Conservation (phyloP, 2,329 filamentous ascomycete genomes). For the Didymella pinodella region DNA sequence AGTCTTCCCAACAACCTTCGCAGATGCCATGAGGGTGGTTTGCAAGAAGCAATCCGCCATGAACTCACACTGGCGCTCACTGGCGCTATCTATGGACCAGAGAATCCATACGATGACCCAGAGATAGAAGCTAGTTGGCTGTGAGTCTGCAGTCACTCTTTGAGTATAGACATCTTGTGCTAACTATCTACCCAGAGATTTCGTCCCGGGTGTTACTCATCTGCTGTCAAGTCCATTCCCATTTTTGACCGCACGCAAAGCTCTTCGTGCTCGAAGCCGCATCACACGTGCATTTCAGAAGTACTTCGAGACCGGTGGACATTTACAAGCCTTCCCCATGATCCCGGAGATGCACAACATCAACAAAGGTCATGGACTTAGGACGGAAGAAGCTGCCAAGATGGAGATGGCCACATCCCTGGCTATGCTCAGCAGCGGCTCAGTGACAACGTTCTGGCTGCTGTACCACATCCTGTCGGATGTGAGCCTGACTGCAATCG, state of each 20-base stretch:
- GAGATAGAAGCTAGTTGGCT: slow-evolving; percentile 48
- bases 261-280: slow-evolving; percentile 43
- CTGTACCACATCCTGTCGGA: slow-evolving; percentile 51
- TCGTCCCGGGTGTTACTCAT: slow-evolving; percentile 38
- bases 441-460: slow-evolving; percentile 54
- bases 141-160: slow-evolving; percentile 32
- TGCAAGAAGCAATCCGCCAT: slow-evolving; percentile 40
- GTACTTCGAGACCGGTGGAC: slow-evolving; percentile 54
- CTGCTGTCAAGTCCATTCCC: slow-evolving; percentile 33
- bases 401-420: slow-evolving; percentile 54
- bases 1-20: slow-evolving; percentile 27
- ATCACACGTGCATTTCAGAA: slow-evolving; percentile 47
- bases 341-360: slow-evolving; percentile 49
- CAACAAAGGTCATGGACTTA: slow-evolving; percentile 43
- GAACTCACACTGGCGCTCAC: slow-evolving; percentile 51
- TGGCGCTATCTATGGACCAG: slow-evolving; percentile 52
- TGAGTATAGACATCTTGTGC: not conserved
- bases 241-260: slow-evolving; percentile 44
- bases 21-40: slow-evolving; percentile 12
- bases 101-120: slow-evolving; percentile 53
- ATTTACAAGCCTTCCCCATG: slow-evolving; percentile 51
- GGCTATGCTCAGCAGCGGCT: slow-evolving; percentile 54
- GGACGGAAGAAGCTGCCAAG: slow-evolving; percentile 50
- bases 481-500: slow-evolving; percentile 35
- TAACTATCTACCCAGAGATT: slow-evolving; percentile 19